Conservation (phyloP, 108 stramenopile genomes). For the Stephanodiscus triporus region DNA sequence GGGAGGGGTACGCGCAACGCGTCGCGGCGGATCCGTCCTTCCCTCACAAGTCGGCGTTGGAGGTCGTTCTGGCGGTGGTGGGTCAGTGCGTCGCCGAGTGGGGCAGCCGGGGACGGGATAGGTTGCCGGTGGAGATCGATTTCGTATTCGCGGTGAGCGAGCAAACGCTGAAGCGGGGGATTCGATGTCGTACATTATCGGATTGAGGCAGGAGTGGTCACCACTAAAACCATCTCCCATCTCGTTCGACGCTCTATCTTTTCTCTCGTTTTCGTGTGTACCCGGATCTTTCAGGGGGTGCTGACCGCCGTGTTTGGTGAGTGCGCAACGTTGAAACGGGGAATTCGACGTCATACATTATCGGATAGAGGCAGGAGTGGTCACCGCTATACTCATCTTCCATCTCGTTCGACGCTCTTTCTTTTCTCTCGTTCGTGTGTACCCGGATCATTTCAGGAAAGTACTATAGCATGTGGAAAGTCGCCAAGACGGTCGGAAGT, state of each 20-base stretch:
- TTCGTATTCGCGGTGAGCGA: slow-evolving; percentile 79
- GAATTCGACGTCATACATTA: background rate
- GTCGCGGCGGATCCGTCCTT: slow-evolving; percentile 79
- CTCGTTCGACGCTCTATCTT: too few species aligned
- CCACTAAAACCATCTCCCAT: too few species aligned
- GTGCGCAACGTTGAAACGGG: slow-evolving; percentile 2
- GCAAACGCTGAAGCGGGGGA: too few species aligned
- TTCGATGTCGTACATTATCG: background rate
- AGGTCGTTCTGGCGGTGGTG: slow-evolving; percentile 66
- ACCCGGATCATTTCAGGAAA: background rate
- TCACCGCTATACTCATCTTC: too few species aligned
- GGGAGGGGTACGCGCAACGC: slow-evolving; percentile 53
- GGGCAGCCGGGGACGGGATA: slow-evolving; percentile 42
- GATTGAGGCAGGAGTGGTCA: too few species aligned
- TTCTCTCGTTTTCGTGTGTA: slow-evolving; percentile 10
- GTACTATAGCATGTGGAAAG: slow-evolving; percentile 76
- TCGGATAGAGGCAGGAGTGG: too few species aligned
- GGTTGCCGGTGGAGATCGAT: slow-evolving; percentile 66
- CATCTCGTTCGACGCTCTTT: too few species aligned
- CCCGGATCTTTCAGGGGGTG: slow-evolving; percentile 42
- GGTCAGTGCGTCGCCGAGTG: slow-evolving; percentile 78
- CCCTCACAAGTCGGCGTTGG: slow-evolving; percentile 64
- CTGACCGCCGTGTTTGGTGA: slow-evolving; percentile 77
- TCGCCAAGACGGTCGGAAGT: slow-evolving; percentile 52
- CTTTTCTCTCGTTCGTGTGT: slow-evolving; percentile 16